A percentile compares a stretch with the other conserved stretches of the same genome.
Conservation (phyloP, 108 stramenopile species). For the Cylindrotheca closterium region DNA sequence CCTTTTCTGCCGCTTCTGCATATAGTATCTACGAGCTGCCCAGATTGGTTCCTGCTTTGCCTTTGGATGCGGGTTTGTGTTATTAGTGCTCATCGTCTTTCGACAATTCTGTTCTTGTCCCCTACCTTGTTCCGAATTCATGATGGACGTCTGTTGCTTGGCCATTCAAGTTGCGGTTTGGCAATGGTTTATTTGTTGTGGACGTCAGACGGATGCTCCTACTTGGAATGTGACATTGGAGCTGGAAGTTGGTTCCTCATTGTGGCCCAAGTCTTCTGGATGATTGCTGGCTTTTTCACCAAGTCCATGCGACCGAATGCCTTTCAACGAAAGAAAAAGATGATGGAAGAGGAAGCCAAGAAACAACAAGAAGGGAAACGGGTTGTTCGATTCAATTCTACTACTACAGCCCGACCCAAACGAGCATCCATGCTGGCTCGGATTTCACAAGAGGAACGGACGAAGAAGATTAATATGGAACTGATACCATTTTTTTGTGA, state of each 20-base stretch:
- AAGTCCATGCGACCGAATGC: constrained; percentile 28
- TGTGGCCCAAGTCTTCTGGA: constrained; percentile 25
- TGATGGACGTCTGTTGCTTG: constrained; percentile 16
- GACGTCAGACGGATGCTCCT: constrained; percentile 5
- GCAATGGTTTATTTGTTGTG: constrained; percentile 20
- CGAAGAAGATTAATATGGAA: too few species aligned
- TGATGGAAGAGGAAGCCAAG: not conserved
- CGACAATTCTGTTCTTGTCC: constrained; percentile 35
- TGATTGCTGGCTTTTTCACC: constrained; percentile 17
- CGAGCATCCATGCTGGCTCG: too few species aligned
- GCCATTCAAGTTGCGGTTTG: constrained; percentile 18
- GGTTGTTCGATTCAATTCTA: too few species aligned
- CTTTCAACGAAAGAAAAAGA: constrained; percentile 5
- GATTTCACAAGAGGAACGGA: too few species aligned
- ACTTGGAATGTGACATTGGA: constrained; percentile 12
- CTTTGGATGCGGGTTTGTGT: constrained; percentile 16
- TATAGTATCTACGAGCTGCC: not conserved
- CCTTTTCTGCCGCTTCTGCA: not conserved
- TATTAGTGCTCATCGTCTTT: constrained; percentile 20
- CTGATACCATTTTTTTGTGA: too few species aligned
- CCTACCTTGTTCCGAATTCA: constrained; percentile 21
- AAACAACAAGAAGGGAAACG: not conserved
- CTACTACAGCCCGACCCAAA: too few species aligned
- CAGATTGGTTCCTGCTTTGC: not conserved
- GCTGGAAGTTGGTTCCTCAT: constrained; percentile 7